These are phyloP conservation scores for Erythrobasidium yunnanense DNA, from an alignment of 768 basidiomycete genomes.

Conservation along the genomic window DNA sequence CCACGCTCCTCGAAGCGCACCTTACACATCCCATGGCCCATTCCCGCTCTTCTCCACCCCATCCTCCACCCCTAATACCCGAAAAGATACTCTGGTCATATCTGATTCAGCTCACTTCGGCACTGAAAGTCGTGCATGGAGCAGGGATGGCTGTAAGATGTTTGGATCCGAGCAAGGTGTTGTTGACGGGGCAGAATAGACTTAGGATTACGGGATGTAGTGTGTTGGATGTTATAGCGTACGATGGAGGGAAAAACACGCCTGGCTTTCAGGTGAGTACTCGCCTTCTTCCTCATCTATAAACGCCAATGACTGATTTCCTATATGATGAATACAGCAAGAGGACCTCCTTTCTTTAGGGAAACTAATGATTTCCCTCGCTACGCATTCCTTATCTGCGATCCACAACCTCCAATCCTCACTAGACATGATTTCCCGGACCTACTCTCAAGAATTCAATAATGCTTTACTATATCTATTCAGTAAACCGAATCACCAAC, in stretches of 20 bases:
- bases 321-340: constrained; percentile 45
- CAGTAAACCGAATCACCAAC: constrained; percentile 55
- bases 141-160: constrained; percentile 66
- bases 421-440: constrained; percentile 57
- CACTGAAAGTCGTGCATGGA: constrained; percentile 75
- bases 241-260: constrained; percentile 58
- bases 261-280: constrained; percentile 48
- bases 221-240: constrained; percentile 70
- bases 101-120: constrained; percentile 69
- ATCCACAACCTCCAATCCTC: constrained; percentile 59
- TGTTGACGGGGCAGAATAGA: constrained; percentile 80
- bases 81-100: constrained; percentile 87
- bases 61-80: constrained; percentile 48
- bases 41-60: constrained; percentile 2
- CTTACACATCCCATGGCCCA: too few relatives aligned
- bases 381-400: constrained; percentile 57
- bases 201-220: constrained; percentile 79
- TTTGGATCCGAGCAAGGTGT: constrained; percentile 73
- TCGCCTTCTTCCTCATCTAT: too few relatives aligned
- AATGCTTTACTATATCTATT: constrained; percentile 62
- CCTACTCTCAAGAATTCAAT: constrained; percentile 74
- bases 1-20: constrained; percentile 66
- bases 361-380: constrained; percentile 65
- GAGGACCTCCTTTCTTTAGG: constrained; percentile 84
- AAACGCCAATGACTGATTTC: background rate